Evolutionary conservation across 768 basidiomycete genomes (phyloP), one percentile per base, ranked within the genome.

Genomic region (Leccinum incarnatum): DNA sequence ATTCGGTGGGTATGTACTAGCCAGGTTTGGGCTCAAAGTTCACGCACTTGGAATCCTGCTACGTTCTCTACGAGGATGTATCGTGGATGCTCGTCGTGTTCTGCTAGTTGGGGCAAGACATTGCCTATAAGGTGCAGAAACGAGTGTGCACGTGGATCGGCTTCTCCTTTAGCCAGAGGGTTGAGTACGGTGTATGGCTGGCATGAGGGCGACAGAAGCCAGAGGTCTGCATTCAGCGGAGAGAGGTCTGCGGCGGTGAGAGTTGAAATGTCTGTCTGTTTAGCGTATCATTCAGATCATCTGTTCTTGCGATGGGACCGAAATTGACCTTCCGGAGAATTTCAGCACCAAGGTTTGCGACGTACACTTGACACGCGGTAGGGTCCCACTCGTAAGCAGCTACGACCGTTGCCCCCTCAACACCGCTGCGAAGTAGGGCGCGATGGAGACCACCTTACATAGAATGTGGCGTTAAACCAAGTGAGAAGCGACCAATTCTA

Each of bases 321-420:
- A 50, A 34, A 42, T 55, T 19, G 52, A 70, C 62, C 53, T 60
- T 87, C 66, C 73, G 70, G 15, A 82, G 79, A 29, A 82, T 66
- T 23, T 75, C 66, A 9, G 65, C 53, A 6, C 82, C 81, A 67
- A 84, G 74, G 71, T 92, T 91, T 19, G 79, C 77, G 19, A 72
- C 72, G 70, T 93, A 93, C 17, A 90, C 89, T 55, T 79, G 79
- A 63, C 85, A 87, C 36, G 89, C 89, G 19, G 76, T 78, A 63
- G 84, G 88, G 74, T 92, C 90, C 89, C 90, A 91, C 69, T 93
- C 91, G 67, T 86, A 91, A n/a, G 91, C 89, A 60, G 80, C 81
- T 5, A 86, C 74, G 32, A 89, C 78, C 0, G 71, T 59, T 9
- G 73, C 64, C 5, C 77, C 83, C 19, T 75, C 64, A 48, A 82